Base-by-base conservation (phyloP, 495 filamentous ascomycete species). In the Penicillium canariense region DNA sequence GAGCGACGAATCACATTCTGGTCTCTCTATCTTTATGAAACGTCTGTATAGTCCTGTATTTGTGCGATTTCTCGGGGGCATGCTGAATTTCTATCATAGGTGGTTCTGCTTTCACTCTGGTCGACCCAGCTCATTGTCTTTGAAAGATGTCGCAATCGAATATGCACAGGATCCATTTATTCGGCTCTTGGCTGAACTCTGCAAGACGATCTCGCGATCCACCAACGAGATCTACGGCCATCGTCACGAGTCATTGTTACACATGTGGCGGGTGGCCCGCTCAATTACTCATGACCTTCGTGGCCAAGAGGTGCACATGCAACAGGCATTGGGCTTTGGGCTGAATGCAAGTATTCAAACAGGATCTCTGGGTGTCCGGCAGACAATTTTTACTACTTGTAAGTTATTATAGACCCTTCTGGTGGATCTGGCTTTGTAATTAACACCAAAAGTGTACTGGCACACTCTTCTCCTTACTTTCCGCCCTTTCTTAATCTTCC, bases 401-500 rank as follows among this genome's bases (percentile, higher is more conserved):
- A 60, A 63, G 72, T 50, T 34, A 30, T n/a, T 0, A 1, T 25
- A 5, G 4, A 35, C 26, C 3, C 30, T 1, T 27, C 9, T 18
- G 5, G n/a, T n/a, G 14, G 10, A 31, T 25, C 44, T 44, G 26
- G 17, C 1, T n/a, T n/a, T n/a, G n/a, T 45, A 26, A 25, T 40
- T 31, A 61, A 3, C 12, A 4, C 15, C n/a, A 15, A 17, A 15
- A 78, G 75, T 76, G 3, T 78, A 77, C 34, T 72, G 76, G 32
- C 70, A 70, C 35, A 70, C 63, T 1, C 54, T 75, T 6, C 67
- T 77, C 10, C 59, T 78, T 2, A 78, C 75, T 1, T 77, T 73
- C 48, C 68, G 75, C 0, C 75, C 74, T 7, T 78, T 78, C 50
- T 44, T 78, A 18, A 76, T 78, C 8, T 75, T 77, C 43, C 68